Percentiles rank a stretch among this genome's conserved stretches.
These are phyloP conservation scores for Lachancea lanzarotensis DNA, from an alignment of 805 yeast genomes.

Conservation along the genomic window DNA sequence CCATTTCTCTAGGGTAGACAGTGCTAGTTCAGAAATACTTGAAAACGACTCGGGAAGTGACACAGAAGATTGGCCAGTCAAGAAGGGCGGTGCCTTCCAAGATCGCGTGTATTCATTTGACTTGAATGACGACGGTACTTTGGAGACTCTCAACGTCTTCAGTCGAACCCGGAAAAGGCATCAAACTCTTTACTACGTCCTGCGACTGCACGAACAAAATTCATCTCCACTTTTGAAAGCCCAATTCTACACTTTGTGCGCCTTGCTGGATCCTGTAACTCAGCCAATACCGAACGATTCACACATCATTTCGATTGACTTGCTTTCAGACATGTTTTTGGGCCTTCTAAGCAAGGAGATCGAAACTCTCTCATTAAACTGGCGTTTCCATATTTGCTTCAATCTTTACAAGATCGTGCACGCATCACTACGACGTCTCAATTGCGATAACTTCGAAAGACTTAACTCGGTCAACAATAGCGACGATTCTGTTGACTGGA, in stretches of 20 bases:
- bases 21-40: not conserved
- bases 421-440: slow-evolving; percentile 19
- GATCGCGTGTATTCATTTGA: slow-evolving; percentile 21
- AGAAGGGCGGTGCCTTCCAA: not conserved
- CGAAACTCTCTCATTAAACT: slow-evolving; percentile 9
- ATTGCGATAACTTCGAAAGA: slow-evolving; percentile 23
- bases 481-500: slow-evolving; percentile 22
- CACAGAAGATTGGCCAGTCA: slow-evolving; percentile 6
- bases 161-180: slow-evolving; percentile 23
- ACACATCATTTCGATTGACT: slow-evolving; percentile 47
- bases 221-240: slow-evolving; percentile 17
- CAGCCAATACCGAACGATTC: slow-evolving; percentile 59
- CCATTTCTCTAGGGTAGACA: not conserved
- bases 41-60: slow-evolving; percentile 4
- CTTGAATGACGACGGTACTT: slow-evolving; percentile 15
- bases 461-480: slow-evolving; percentile 18
- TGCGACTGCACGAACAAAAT: slow-evolving; percentile 12
- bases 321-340: slow-evolving; percentile 46
- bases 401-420: slow-evolving; percentile 28
- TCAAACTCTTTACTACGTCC: slow-evolving; percentile 16
- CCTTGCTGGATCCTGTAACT: slow-evolving; percentile 55
- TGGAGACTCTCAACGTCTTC: slow-evolving; percentile 20
- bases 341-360: slow-evolving; percentile 34
- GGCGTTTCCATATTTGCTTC: slow-evolving; percentile 23
- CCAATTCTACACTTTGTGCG: slow-evolving; percentile 30